Evolutionary conservation across 208 protist genomes (phyloP), one percentile per base, ranked within the genome.

Genomic region (Giardia duodenalis): DNA sequence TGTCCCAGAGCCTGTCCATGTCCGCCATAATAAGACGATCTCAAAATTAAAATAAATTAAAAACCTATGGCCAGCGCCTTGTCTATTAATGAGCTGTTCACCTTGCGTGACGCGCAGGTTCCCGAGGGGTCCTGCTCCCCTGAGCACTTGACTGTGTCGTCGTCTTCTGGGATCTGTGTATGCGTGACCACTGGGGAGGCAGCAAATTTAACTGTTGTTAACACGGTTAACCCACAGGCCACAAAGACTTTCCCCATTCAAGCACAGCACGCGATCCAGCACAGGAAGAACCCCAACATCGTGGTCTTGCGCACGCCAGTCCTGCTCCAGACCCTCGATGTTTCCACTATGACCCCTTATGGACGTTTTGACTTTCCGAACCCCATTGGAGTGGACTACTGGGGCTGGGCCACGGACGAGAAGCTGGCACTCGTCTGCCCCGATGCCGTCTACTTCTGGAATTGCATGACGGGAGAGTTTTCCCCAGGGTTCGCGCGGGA

Each of bases 391-490:
- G 45, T 91, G 2, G 88, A 91, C 47, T 94, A 92, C 93, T 94
- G 93, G 93, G 92, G 92, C 30, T 94, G 93, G 93, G 48, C 94
- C 44, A 86, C 67, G 30, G 86, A 93, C 30, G 76, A 57, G 46
- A 57, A 57, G 2, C 30, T 94, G 42, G 93, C 94, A 2, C 67
- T 94, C 3, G 94, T 94, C 30, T 90, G 45, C 1, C n/a, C 93
- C 44, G 47, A 67, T 2, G 46, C 10, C 2, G 93, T 93, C 88
- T 93, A 93, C 47, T 22, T 90, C 43, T 92, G 91, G 91, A 76
- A 2, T 87, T 86, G 47, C 39, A 87, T 44, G 39, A 1, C 87
- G 3, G 67, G 45, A 2, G 45, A 0, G 0, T 88, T 46, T n/a
- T 1, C 4, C 2, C 47, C 44, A 2, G 1, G n/a, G n/a, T 47